Conservation (phyloP, 1,284 basidiomycete species). For the Cerioporus squamosus region DNA sequence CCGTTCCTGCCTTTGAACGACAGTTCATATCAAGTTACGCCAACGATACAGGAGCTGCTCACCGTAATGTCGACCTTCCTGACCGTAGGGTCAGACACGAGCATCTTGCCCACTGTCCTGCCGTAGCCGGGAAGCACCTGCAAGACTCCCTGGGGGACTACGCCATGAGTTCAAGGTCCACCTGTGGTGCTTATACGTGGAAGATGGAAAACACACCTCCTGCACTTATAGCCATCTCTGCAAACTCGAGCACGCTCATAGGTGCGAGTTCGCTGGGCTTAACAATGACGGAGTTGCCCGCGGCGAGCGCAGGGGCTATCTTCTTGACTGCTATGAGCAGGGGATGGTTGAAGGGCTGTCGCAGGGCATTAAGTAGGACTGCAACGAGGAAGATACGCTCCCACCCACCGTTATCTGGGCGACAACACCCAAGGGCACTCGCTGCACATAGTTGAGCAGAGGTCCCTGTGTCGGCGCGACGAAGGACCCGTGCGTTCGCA, state of each 20-base stretch:
- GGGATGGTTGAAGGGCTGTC: conserved; percentile 85
- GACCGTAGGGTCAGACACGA: conserved; percentile 67
- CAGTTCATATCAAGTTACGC: background rate
- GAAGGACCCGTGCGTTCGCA: conserved; percentile 69
- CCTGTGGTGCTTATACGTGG: too few relatives aligned
- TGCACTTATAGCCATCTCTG: conserved; percentile 61
- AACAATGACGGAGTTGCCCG: conserved; percentile 82
- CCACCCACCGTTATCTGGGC: conserved; percentile 75
- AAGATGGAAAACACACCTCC: conserved; percentile 52
- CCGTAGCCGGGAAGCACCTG: conserved; percentile 77
- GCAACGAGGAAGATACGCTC: too few relatives aligned
- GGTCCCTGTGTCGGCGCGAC: conserved; percentile 81
- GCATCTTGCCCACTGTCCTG: conserved; percentile 59
- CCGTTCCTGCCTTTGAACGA: conserved; percentile 74
- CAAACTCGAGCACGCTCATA: conserved; percentile 77
- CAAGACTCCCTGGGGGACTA: conserved; percentile 78
- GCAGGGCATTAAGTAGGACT: background rate
- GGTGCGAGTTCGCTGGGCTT: conserved; percentile 80
- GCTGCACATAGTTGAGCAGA: conserved; percentile 76
- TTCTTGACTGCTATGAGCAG: conserved; percentile 85
- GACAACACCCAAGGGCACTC: conserved; percentile 82
- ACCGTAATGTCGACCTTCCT: conserved; percentile 85
- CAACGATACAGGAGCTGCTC: conserved; percentile 28
- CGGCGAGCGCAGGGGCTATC: conserved; percentile 82
- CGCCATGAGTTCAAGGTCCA: background rate